Conservation (phyloP, 345 rosid genomes). For the Brassica cretica region DNA sequence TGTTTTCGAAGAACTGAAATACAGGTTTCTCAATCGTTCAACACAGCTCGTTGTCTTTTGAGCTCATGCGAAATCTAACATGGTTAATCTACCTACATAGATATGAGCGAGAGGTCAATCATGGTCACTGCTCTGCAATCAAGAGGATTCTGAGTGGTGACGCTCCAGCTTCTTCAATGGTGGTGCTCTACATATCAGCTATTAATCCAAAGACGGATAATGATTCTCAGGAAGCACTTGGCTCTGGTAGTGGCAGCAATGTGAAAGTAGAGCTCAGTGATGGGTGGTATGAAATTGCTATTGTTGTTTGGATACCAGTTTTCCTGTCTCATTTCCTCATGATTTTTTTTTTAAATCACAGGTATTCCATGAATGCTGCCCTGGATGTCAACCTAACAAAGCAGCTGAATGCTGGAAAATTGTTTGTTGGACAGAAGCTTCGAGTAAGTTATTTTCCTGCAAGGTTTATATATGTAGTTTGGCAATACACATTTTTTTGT, state of each 20-base stretch:
- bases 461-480: conserved; percentile 1
- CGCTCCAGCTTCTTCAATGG: conserved; percentile 66
- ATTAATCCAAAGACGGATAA: conserved; percentile 39
- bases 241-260: conserved; percentile 41
- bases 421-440: conserved; percentile 89
- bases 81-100: conserved; percentile 44
- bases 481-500: background rate
- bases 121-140: conserved; percentile 85
- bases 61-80: conserved; percentile 25
- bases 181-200: conserved; percentile 78
- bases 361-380: conserved; percentile 79
- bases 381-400: conserved; percentile 64
- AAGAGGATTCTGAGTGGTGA: conserved; percentile 90
- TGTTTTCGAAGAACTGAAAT: conserved; percentile 91
- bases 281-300: conserved; percentile 73
- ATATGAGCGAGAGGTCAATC: conserved; percentile 91
- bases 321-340: conserved; percentile 25
- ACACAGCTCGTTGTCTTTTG: conserved; percentile 5
- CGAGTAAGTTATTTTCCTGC: conserved; percentile 51
- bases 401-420: conserved; percentile 66
- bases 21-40: conserved; percentile 54
- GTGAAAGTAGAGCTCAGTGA: conserved; percentile 81
- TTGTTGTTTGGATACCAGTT: background rate
- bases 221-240: conserved; percentile 32
- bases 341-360: conserved; percentile 33